Evolutionary conservation across 129 eudicot genomes (phyloP).

Genomic region (Artemisia tridentata): DNA sequence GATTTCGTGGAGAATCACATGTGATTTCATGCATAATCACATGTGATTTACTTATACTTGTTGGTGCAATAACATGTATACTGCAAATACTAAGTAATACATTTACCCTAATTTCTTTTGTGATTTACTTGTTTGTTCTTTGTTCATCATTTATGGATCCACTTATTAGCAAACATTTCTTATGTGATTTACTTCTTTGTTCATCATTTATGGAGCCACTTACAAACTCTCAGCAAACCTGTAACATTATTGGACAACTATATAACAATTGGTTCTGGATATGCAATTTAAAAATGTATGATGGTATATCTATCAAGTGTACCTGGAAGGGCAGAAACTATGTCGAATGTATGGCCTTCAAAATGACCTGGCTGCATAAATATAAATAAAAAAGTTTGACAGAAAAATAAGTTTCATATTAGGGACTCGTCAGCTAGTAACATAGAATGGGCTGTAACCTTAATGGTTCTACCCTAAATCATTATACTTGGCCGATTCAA

Average conservation of each 20-base stretch:
- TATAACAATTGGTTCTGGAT: background rate
- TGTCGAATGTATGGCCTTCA: conserved; percentile 79
- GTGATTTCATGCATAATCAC: too few species aligned
- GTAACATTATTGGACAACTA: conserved; percentile 9
- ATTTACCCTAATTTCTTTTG: too few species aligned
- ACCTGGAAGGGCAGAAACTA: conserved; percentile 97
- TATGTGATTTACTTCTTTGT: conserved; percentile 35
- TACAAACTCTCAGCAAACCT: conserved; percentile 93
- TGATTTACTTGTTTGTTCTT: too few species aligned
- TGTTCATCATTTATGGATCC: too few species aligned
- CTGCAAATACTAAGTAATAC: too few species aligned
- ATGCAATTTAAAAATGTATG: background rate
- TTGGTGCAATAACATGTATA: too few species aligned
- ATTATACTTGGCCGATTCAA: conserved; percentile 93
- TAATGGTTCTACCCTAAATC: conserved; percentile 98
- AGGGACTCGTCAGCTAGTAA: background rate
- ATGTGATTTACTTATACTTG: too few species aligned
- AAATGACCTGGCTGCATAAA: conserved; percentile 96
- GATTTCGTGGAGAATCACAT: too few species aligned
- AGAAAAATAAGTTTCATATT: background rate
- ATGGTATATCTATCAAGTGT: background rate
- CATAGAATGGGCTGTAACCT: conserved; percentile 44
- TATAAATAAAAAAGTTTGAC: background rate
- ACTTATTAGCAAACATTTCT: too few species aligned
- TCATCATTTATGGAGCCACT: conserved; percentile 82